A percentile compares a stretch with the other conserved stretches of the same genome.
Conservation (phyloP, 257 asterid species). For the Catharanthus roseus region DNA sequence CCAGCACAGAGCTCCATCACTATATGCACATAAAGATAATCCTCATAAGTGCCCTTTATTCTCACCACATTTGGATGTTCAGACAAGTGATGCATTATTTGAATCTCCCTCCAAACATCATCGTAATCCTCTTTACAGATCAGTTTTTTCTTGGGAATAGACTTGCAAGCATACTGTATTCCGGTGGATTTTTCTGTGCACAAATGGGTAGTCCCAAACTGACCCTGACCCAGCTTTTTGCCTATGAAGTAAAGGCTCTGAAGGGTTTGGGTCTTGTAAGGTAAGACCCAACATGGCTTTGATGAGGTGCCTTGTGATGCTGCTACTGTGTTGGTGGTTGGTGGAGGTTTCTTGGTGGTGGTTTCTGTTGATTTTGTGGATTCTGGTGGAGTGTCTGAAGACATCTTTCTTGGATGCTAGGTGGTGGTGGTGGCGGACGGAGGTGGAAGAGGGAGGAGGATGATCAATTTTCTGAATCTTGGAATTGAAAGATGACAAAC, state of each 20-base stretch:
- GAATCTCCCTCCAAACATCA: slow-evolving; percentile 40
- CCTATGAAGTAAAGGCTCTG: slow-evolving; percentile 28
- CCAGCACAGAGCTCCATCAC: slow-evolving; percentile 90
- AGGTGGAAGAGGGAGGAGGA: not conserved
- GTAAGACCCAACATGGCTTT: slow-evolving; percentile 33
- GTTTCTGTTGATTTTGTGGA: slow-evolving; percentile 15
- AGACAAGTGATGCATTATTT: slow-evolving; percentile 35
- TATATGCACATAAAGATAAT: slow-evolving; percentile 56
- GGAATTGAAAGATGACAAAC: slow-evolving; percentile 8
- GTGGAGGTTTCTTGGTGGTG: slow-evolving; percentile 13
- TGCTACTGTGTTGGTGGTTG: not conserved
- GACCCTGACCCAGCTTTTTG: slow-evolving; percentile 33
- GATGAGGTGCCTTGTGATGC: not conserved
- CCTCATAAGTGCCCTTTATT: slow-evolving; percentile 75
- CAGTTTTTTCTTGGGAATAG: slow-evolving; percentile 37
- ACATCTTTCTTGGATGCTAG: slow-evolving; percentile 4
- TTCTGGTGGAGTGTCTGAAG: slow-evolving; percentile 21
- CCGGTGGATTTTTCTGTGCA: slow-evolving; percentile 28
- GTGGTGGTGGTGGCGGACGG: not conserved
- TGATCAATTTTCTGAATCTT: slow-evolving; percentile 8
- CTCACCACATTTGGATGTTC: slow-evolving; percentile 74
- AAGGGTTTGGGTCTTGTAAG: slow-evolving; percentile 24
- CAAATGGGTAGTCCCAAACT: slow-evolving; percentile 30
- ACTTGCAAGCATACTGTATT: slow-evolving; percentile 29
- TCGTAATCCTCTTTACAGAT: slow-evolving; percentile 32